Base-by-base conservation (phyloP, 208 protist species). In the Acanthamoeba lugdunensis region DNA sequence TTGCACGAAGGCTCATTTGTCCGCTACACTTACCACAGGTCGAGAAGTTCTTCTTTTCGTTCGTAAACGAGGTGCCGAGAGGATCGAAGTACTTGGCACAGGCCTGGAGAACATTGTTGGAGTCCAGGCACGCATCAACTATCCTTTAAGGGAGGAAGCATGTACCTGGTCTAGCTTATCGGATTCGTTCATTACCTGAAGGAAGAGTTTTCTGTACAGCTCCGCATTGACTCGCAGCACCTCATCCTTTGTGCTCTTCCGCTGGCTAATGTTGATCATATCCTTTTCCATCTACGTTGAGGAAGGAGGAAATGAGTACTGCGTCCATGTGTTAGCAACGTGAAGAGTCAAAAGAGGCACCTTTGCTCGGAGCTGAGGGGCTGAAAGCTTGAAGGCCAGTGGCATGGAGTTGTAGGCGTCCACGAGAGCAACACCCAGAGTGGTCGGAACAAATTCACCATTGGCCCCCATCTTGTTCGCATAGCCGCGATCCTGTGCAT, bases 61-160 rank as follows among this genome's bases (percentile, higher is more conserved):
- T 56, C n/a, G 81, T 88, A 41, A 88, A 88, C 25, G 48, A 33
- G 4, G 56, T 67, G n/a, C 81, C 56, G 21, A 67, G 52, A 67
- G 81, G 81, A n/a, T 88, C 81, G 30, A 88, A 88, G 30, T 88
- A 88, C 45, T 88, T 88, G 6, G 81, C 81, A 33, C 81, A 88
- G 16, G 81, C 81, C 81, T 88, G 23, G 11, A 33, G 81, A 13
- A 65, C 23, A 14, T 28, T 9, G 30, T 61, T 11, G 33, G n/a
- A 61, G 25, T 30, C 8, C 52, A 56, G 52, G 52, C 14, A 56
- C 8, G 52, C 14, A 16, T 56, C 52, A 41, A 41, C 37, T 41
- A 41, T 56, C 52, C 52, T 56, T 56, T 56, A 9, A 16, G 14
- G 52, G 30, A 33, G 30, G 28, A 1, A 9, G 25, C 7, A 16